Base-by-base conservation (phyloP, 2,329 filamentous ascomycete genomes). In the Chlorencoelia australis region DNA sequence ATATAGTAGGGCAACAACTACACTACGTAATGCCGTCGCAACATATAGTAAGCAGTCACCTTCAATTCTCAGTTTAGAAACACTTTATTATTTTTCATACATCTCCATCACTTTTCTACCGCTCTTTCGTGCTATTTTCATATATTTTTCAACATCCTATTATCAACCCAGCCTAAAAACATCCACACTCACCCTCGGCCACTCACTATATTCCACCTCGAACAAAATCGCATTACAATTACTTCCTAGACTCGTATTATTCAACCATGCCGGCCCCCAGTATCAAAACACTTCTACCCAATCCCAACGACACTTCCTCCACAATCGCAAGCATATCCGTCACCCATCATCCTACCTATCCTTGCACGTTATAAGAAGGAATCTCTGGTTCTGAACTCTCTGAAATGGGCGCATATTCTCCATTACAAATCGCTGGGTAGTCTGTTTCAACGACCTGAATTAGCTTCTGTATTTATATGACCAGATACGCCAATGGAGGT, bases 381-480 rank as follows among this genome's bases (percentile, higher is more conserved):
- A 83, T 80, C 37, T 52, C 61, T 0, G 64, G 50, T 33, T 55
- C 46, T 14, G 50, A 53, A 34, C 57, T 46, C 21, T 42, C 35
- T 0, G 57, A 55, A 25, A 51, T 50, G 2, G 52, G 51, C 18
- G 51, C 48, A 42, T 70, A 71, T 4, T 59, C 58, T 0, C 77
- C 75, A n/a, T 64, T 67, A 51, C 80, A 85, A 4, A 66, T 67
- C 0, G 66, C 72, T 0, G 81, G 80, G 75, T 79, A 85, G 59
- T 85, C 66, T 0, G 72, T 78, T 59, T 86, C 80, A 1, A 75
- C 77, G 3, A 85, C 73, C 18, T 79, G 64, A 5, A 84, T 60
- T 17, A 75, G 67, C 58, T 85, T 10, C 66, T 65, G 62, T 76
- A 84, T 11, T 64, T 67, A 30, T 57, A 62, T 11, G 69, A 84